Conservation (phyloP, 2,329 filamentous ascomycete species). For the Pseudocercospora fijiensis region DNA sequence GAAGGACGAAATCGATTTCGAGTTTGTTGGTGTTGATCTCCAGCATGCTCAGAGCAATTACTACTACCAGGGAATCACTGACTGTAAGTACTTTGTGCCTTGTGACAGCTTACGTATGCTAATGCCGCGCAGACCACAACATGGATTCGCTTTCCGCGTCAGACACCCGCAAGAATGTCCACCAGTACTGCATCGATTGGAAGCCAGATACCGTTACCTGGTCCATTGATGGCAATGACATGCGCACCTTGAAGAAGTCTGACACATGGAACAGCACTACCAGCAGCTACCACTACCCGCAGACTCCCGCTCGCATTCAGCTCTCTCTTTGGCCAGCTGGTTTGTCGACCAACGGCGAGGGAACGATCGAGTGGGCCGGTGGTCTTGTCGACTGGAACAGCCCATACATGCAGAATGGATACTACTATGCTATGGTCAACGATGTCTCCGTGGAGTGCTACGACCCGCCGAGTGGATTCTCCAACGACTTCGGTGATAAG, state of each 20-base stretch:
- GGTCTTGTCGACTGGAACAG: slow-evolving; percentile 85
- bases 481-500: slow-evolving; percentile 54
- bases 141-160: slow-evolving; percentile 66
- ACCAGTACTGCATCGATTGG: slow-evolving; percentile 94
- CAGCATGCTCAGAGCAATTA: slow-evolving; percentile 84
- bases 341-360: slow-evolving; percentile 70
- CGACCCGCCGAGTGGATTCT: slow-evolving; percentile 70
- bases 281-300: slow-evolving; percentile 82
- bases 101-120: slow-evolving; percentile 17
- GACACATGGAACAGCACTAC: slow-evolving; percentile 84
- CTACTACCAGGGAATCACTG: slow-evolving; percentile 90
- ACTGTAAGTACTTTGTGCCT: slow-evolving; percentile 64
- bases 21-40: slow-evolving; percentile 83
- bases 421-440: slow-evolving; percentile 80
- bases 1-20: slow-evolving; percentile 98
- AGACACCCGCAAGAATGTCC: slow-evolving; percentile 74
- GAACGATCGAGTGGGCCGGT: slow-evolving; percentile 89
- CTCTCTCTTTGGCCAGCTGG: slow-evolving; percentile 96
- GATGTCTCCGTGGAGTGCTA: slow-evolving; percentile 85
- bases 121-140: slow-evolving; percentile 63
- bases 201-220: slow-evolving; percentile 81
- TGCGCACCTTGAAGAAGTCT: slow-evolving; percentile 70
- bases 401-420: slow-evolving; percentile 78
- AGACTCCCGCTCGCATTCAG: slow-evolving; percentile 87
- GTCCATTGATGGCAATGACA: slow-evolving; percentile 77